Percentiles rank a stretch among this genome's conserved stretches.
Evolutionary conservation across 306 rosid species (phyloP).

Genomic region (Betula pendula): DNA sequence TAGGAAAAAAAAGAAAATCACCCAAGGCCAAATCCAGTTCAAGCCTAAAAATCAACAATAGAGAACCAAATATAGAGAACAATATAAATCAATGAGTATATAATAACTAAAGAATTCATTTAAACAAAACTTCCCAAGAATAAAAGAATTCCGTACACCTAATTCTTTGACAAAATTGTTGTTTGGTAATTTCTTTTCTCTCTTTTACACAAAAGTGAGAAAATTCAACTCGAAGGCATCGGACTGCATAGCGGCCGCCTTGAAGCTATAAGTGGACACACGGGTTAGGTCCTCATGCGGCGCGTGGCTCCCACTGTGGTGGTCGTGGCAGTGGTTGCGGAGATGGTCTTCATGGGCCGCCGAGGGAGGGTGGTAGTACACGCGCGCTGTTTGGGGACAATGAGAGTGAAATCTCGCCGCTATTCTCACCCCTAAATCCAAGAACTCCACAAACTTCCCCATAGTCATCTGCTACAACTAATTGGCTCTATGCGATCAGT

Average conservation of each 20-base stretch:
- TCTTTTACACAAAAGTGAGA: constrained; percentile 23
- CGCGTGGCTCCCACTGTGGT: constrained; percentile 1
- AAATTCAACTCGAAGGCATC: constrained; percentile 27
- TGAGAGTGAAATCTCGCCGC: constrained; percentile 60
- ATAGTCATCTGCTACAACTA: constrained; percentile 16
- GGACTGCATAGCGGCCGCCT: constrained; percentile 20
- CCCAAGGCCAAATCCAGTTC: too few relatives aligned
- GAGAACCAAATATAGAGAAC: neutral
- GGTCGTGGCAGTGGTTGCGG: constrained; percentile 4
- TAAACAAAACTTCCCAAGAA: neutral
- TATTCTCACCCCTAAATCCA: constrained; percentile 56
- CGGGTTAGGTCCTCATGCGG: neutral
- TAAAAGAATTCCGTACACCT: neutral
- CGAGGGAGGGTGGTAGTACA: constrained; percentile 58
- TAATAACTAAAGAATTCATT: neutral
- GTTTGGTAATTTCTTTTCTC: neutral
- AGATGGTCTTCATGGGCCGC: constrained; percentile 20
- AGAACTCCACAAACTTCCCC: constrained; percentile 47
- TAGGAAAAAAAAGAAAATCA: too few relatives aligned
- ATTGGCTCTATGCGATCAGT: neutral
- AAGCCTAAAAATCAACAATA: too few relatives aligned
- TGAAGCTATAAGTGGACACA: neutral
- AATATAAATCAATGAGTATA: neutral
- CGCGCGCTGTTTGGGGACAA: constrained; percentile 56
- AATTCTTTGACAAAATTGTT: neutral